A percentile compares a stretch with the other conserved stretches of the same genome.
These are phyloP conservation scores for Claviceps maximensis DNA, from an alignment of 2,329 filamentous ascomycete species.

Conservation along the genomic window DNA sequence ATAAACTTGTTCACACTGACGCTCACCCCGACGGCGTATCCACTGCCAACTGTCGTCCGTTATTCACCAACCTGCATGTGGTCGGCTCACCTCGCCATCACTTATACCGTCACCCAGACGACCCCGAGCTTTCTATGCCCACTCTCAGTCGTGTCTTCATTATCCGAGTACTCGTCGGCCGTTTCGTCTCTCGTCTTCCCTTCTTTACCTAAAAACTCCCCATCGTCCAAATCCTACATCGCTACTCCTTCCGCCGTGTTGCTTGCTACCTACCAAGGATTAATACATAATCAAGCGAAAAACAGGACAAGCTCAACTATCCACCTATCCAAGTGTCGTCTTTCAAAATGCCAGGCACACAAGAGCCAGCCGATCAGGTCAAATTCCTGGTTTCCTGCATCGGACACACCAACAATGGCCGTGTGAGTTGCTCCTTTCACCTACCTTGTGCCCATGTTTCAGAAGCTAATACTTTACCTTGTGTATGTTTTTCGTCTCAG, in stretches of 20 bases:
- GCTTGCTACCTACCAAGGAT: neutral
- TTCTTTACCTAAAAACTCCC: neutral
- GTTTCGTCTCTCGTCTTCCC: neutral
- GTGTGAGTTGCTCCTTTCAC: constrained; percentile 27
- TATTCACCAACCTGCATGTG: neutral
- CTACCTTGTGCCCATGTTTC: neutral
- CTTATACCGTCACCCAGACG: neutral
- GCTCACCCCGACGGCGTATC: neutral
- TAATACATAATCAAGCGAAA: neutral
- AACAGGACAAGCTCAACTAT: neutral
- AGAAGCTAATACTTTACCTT: neutral
- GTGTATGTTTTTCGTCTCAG: constrained; percentile 25
- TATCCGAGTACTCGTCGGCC: neutral
- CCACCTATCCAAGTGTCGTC: neutral
- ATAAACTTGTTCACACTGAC: neutral
- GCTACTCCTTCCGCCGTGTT: neutral
- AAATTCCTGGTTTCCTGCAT: constrained; percentile 56
- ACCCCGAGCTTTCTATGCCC: neutral
- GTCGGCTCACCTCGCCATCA: constrained; percentile 1
- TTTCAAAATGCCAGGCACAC: constrained; percentile 9
- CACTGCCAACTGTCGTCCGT: neutral
- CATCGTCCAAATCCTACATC: neutral
- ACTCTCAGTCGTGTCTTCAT: neutral
- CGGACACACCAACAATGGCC: constrained; percentile 43
- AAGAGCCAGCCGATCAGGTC: constrained; percentile 42